These are phyloP conservation scores for Knoxdaviesia proteae DNA, from an alignment of 2,329 filamentous ascomycete genomes.

Conservation along the genomic window DNA sequence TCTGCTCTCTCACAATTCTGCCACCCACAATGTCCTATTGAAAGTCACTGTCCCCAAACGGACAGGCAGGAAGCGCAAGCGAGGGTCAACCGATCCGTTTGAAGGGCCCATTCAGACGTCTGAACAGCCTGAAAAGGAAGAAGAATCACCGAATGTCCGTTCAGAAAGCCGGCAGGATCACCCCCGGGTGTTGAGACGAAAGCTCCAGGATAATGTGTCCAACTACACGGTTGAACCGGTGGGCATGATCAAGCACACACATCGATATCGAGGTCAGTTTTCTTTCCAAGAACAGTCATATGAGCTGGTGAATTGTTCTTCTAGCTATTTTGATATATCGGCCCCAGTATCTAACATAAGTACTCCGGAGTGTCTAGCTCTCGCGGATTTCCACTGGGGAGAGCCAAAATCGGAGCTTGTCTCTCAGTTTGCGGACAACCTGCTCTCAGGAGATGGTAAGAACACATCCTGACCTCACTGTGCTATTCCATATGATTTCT, in stretches of 20 bases:
- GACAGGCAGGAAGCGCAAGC: conserved; percentile 70
- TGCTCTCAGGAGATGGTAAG: conserved; percentile 51
- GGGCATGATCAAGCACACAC: conserved; percentile 55
- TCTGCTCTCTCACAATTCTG: conserved; percentile 52
- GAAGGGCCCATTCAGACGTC: conserved; percentile 18
- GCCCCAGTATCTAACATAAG: too few species aligned
- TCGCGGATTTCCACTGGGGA: conserved; percentile 75
- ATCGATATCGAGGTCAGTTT: conserved; percentile 55
- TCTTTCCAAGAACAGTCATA: not conserved
- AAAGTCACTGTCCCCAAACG: conserved; percentile 72
- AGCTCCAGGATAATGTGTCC: conserved; percentile 47
- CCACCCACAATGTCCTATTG: conserved; percentile 66
- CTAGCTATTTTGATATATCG: not conserved
- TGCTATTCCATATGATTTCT: not conserved
- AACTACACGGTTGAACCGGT: conserved; percentile 49
- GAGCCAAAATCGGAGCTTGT: conserved; percentile 49
- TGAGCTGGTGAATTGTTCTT: not conserved
- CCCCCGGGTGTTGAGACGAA: conserved; percentile 34
- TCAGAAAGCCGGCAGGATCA: conserved; percentile 29
- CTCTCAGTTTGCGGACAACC: conserved; percentile 45
- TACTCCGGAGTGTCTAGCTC: conserved; percentile 16
- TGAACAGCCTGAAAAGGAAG: conserved; percentile 5
- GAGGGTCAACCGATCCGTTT: conserved; percentile 51
- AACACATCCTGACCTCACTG: not conserved
- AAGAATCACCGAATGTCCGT: conserved; percentile 10